Evolutionary conservation across 768 basidiomycete genomes (phyloP).

Genomic region (Lentinula aciculospora): DNA sequence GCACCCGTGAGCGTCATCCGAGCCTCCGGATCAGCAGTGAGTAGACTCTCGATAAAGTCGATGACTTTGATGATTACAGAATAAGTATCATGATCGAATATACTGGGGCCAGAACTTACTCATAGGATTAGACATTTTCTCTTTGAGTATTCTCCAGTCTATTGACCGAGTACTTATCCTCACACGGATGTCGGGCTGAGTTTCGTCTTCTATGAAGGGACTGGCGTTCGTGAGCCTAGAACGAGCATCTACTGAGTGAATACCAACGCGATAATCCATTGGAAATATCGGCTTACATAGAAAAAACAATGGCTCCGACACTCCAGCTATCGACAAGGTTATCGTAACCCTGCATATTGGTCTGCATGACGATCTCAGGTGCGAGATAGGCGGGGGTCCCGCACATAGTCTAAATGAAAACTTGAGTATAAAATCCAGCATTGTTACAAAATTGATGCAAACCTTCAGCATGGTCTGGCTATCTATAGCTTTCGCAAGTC

Average conservation of each 20-base stretch:
- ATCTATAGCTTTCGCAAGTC: conserved; percentile 88
- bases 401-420: conserved; percentile 71
- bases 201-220: conserved; percentile 80
- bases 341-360: conserved; percentile 69
- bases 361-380: conserved; percentile 80
- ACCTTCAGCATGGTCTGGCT: conserved; percentile 73
- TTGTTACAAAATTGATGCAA: conserved; percentile 15
- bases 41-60: conserved; percentile 62
- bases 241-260: conserved; percentile 2
- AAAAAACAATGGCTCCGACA: conserved; percentile 90
- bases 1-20: conserved; percentile 75
- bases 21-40: conserved; percentile 53
- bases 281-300: conserved; percentile 54
- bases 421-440: conserved; percentile 4
- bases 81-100: not conserved
- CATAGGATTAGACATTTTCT: conserved; percentile 30
- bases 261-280: not conserved
- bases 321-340: conserved; percentile 95
- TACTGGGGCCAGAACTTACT: conserved; percentile 32
- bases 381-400: conserved; percentile 94
- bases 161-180: conserved; percentile 55
- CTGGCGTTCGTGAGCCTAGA: conserved; percentile 67
- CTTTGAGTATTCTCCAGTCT: conserved; percentile 51
- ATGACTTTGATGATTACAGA: conserved; percentile 35
- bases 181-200: conserved; percentile 49